phyloP scores from a whole-genome alignment of 331 rosid species.

The Spiraea crenata region DNA sequence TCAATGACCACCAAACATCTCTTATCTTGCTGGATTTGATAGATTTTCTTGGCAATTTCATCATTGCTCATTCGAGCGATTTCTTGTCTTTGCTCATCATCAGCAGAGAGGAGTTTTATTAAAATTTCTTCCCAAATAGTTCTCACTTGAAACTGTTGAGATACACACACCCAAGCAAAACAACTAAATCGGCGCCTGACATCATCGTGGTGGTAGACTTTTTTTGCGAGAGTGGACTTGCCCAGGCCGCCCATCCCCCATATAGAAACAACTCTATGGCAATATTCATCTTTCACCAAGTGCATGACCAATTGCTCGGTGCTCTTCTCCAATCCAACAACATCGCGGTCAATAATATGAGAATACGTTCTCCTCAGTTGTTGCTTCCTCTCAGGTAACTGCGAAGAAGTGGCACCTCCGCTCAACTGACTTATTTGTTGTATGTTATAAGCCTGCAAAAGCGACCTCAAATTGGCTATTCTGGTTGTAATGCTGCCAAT shows the following conservation, averaged over 20 bases:
- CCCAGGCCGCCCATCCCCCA: background rate
- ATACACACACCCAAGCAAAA: background rate
- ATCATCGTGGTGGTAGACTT: background rate
- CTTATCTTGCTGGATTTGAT: background rate
- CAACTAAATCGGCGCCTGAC: background rate
- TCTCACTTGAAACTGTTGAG: background rate
- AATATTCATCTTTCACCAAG: background rate
- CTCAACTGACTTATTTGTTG: no score
- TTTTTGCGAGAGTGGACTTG: background rate
- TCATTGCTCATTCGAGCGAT: background rate
- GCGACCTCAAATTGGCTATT: background rate
- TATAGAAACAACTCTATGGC: background rate
- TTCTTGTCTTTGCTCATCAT: background rate
- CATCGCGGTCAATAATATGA: background rate
- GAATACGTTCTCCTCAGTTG: constrained; percentile 6
- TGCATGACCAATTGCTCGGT: background rate
- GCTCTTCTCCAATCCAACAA: background rate
- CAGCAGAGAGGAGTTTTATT: background rate
- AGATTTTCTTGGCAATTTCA: background rate
- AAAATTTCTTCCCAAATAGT: background rate
- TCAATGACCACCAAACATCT: background rate
- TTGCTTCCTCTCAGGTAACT: background rate
- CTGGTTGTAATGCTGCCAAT: background rate
- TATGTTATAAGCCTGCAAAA: background rate
- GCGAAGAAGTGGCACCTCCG: background rate